Conservation (phyloP, 441 rosid genomes). For the Aquilaria agallochum region DNA sequence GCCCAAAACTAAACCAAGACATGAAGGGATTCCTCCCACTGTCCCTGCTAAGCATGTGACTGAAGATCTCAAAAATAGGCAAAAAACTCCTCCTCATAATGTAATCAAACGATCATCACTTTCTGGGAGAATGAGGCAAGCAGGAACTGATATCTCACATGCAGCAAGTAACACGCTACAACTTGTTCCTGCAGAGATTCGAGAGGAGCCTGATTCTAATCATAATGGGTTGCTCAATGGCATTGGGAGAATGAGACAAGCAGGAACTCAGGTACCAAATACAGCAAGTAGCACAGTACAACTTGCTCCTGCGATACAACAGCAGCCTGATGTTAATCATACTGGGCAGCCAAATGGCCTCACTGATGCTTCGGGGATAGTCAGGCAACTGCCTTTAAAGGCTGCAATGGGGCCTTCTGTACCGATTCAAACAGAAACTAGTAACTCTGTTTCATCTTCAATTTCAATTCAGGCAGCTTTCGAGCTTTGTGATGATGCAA, state of each 20-base stretch:
- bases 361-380: slow-evolving; percentile 25
- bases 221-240: slow-evolving; percentile 28
- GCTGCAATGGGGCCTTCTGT: slow-evolving; percentile 37
- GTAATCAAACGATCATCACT: slow-evolving; percentile 49
- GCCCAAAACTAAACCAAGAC: slow-evolving; percentile 64
- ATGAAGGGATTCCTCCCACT: slow-evolving; percentile 56
- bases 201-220: slow-evolving; percentile 28
- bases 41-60: slow-evolving; percentile 38
- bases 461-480: slow-evolving; percentile 69
- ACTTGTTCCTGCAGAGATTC: slow-evolving; percentile 28
- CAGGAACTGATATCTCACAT: slow-evolving; percentile 45
- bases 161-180: slow-evolving; percentile 26
- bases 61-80: slow-evolving; percentile 63
- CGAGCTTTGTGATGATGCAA: slow-evolving; percentile 78
- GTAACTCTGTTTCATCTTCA: slow-evolving; percentile 69
- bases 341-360: slow-evolving; percentile 22
- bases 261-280: slow-evolving; percentile 44
- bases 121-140: slow-evolving; percentile 42
- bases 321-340: slow-evolving; percentile 32
- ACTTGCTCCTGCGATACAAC: slow-evolving; percentile 29
- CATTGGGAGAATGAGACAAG: slow-evolving; percentile 36
- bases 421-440: slow-evolving; percentile 64
- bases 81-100: slow-evolving; percentile 70
- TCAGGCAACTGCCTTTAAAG: slow-evolving; percentile 30
- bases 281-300: slow-evolving; percentile 25